Percentiles rank a stretch among this genome's conserved stretches.
Conservation (phyloP, 257 asterid genomes). For the Solanum medicagineum region DNA sequence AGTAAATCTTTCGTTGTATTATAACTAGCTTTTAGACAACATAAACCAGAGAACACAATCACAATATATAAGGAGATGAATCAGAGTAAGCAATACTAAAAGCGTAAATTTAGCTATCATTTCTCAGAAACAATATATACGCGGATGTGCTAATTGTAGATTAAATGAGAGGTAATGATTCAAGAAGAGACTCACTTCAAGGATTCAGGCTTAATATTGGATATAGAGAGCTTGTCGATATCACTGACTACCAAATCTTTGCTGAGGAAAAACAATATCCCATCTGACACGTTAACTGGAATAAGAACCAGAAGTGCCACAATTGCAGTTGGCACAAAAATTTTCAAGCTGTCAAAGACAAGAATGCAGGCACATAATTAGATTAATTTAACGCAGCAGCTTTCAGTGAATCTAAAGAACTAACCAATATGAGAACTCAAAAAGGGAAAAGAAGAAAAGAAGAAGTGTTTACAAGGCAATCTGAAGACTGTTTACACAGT, state of each 20-base stretch:
- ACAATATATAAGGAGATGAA: neutral
- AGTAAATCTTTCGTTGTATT: neutral
- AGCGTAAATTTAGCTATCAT: neutral
- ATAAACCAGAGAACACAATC: neutral
- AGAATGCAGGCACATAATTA: neutral
- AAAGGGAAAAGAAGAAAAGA: neutral
- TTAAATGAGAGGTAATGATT: neutral
- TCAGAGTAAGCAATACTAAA: neutral
- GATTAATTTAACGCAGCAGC: neutral
- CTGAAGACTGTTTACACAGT: neutral
- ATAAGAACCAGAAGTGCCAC: conserved; percentile 76
- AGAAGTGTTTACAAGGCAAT: neutral
- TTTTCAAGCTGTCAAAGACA: conserved; percentile 48
- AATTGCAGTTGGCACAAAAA: conserved; percentile 72
- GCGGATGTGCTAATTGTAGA: neutral
- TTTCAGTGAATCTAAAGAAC: neutral
- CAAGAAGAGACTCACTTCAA: conserved; percentile 45
- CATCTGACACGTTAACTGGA: conserved; percentile 82
- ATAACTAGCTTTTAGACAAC: neutral
- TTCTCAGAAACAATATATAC: neutral
- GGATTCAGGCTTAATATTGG: conserved; percentile 74
- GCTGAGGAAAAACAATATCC: conserved; percentile 52
- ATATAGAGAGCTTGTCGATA: conserved; percentile 96
- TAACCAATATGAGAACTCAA: neutral
- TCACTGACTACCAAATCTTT: conserved; percentile 78